Percentiles rank a stretch among this genome's conserved stretches.
These are phyloP conservation scores for Paecilomyces fulvus DNA, from an alignment of 2,329 filamentous ascomycete genomes.

Conservation along the genomic window DNA sequence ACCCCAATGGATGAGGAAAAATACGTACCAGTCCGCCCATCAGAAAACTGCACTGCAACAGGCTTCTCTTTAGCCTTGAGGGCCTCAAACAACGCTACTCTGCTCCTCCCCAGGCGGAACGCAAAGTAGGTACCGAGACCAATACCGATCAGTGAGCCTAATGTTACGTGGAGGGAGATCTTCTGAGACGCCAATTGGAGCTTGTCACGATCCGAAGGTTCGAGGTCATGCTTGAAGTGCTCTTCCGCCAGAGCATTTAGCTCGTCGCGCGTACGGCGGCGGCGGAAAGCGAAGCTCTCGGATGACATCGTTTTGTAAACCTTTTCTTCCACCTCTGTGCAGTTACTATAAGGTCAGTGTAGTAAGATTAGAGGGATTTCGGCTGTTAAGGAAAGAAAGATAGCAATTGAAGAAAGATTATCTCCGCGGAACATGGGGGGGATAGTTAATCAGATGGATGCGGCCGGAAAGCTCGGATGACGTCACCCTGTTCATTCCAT, in stretches of 20 bases:
- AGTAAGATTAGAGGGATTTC: background rate
- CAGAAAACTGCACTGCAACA: constrained; percentile 52
- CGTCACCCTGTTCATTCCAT: background rate
- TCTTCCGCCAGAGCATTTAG: constrained; percentile 48
- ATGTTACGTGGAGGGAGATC: constrained; percentile 45
- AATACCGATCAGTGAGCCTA: constrained; percentile 54
- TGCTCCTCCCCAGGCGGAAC: constrained; percentile 47
- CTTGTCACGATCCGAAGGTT: constrained; percentile 50
- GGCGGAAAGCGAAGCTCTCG: constrained; percentile 41
- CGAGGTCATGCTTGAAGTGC: constrained; percentile 51
- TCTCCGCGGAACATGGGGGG: background rate
- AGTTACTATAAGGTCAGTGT: background rate
- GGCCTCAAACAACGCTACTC: constrained; percentile 52
- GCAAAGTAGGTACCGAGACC: constrained; percentile 52
- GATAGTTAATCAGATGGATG: background rate
- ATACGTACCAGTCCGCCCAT: constrained; percentile 47
- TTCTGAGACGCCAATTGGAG: constrained; percentile 48
- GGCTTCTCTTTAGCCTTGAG: constrained; percentile 56
- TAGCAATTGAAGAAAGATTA: background rate
- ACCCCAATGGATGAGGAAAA: background rate
- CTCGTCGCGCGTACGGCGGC: constrained; percentile 41
- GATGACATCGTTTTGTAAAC: constrained; percentile 7
- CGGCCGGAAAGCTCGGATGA: background rate
- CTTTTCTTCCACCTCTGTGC: background rate
- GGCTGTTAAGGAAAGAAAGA: background rate